phyloP scores from a whole-genome alignment of 2,329 filamentous ascomycete species.

The Fusarium chaquense region DNA sequence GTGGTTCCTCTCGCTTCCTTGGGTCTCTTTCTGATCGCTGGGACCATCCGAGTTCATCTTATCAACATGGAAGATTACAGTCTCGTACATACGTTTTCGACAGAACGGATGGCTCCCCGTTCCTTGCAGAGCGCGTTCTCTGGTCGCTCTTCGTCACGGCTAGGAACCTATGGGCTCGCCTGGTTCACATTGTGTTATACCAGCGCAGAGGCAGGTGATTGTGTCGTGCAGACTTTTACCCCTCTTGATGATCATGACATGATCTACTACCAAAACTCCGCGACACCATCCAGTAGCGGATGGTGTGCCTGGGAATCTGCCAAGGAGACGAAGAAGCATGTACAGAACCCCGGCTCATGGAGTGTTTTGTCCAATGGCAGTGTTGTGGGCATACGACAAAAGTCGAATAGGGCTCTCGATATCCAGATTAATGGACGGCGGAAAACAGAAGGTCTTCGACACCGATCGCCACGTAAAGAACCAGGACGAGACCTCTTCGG shows the following conservation, averaged over 20 bases:
- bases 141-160: slow-evolving; percentile 54
- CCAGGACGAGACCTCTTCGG: slow-evolving; percentile 47
- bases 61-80: slow-evolving; percentile 57
- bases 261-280: slow-evolving; percentile 65
- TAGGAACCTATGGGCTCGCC: slow-evolving; percentile 68
- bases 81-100: slow-evolving; percentile 72
- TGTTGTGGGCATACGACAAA: slow-evolving; percentile 72
- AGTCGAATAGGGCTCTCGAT: slow-evolving; percentile 42
- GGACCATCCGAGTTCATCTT: slow-evolving; percentile 70
- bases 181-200: slow-evolving; percentile 75
- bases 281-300: slow-evolving; percentile 54
- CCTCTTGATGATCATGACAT: slow-evolving; percentile 64
- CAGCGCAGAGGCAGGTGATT: slow-evolving; percentile 68
- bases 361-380: slow-evolving; percentile 70
- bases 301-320: slow-evolving; percentile 66
- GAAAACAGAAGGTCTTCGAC: slow-evolving; percentile 46
- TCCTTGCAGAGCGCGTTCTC: slow-evolving; percentile 72
- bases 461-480: slow-evolving; percentile 47
- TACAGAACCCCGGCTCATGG: slow-evolving; percentile 75
- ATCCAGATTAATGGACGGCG: slow-evolving; percentile 30
- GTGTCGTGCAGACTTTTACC: slow-evolving; percentile 73
- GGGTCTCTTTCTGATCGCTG: slow-evolving; percentile 70
- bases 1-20: slow-evolving; percentile 70
- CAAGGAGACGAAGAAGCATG: slow-evolving; percentile 62
- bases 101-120: slow-evolving; percentile 68